Conservation (phyloP, 768 basidiomycete species). For the Lactifluus subvellereus region DNA sequence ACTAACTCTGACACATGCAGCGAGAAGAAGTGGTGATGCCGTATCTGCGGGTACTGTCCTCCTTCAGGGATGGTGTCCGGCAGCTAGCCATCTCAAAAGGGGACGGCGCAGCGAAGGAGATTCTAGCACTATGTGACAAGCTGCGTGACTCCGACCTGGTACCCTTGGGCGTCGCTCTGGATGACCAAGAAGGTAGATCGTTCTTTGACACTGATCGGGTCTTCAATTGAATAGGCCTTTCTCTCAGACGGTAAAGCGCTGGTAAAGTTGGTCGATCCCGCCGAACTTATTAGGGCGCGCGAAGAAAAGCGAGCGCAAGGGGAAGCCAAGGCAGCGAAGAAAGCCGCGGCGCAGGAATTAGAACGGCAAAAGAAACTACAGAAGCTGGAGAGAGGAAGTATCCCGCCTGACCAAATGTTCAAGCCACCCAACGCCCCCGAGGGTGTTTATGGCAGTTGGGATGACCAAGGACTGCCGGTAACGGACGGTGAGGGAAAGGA, state of each 20-base stretch:
- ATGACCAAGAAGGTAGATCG: constrained; percentile 84
- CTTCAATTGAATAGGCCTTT: not conserved
- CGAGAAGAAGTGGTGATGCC: constrained; percentile 84
- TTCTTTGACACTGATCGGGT: constrained; percentile 6
- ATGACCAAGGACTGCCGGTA: constrained; percentile 76
- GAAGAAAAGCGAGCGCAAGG: constrained; percentile 79
- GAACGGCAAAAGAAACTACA: constrained; percentile 62
- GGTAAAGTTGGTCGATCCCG: constrained; percentile 84
- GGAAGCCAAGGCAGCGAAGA: constrained; percentile 74
- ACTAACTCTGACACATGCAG: constrained; percentile 36
- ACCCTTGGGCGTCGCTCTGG: constrained; percentile 91
- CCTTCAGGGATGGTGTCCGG: constrained; percentile 88
- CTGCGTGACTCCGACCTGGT: constrained; percentile 87
- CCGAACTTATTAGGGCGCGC: constrained; percentile 72
- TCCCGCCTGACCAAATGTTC: constrained; percentile 74
- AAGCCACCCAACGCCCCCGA: constrained; percentile 71
- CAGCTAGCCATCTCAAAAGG: constrained; percentile 69
- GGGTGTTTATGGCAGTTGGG: constrained; percentile 77
- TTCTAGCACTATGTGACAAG: constrained; percentile 81
- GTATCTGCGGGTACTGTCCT: constrained; percentile 76
- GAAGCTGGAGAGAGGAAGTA: constrained; percentile 80
- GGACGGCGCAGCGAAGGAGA: constrained; percentile 64
- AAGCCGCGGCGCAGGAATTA: constrained; percentile 61
- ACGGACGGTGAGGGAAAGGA: constrained; percentile 83
- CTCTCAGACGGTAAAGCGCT: constrained; percentile 87